Percentiles rank a stretch among this genome's conserved stretches.
phyloP scores from a whole-genome alignment of 768 basidiomycete genomes.

The Pleurotus tuoliensis region DNA sequence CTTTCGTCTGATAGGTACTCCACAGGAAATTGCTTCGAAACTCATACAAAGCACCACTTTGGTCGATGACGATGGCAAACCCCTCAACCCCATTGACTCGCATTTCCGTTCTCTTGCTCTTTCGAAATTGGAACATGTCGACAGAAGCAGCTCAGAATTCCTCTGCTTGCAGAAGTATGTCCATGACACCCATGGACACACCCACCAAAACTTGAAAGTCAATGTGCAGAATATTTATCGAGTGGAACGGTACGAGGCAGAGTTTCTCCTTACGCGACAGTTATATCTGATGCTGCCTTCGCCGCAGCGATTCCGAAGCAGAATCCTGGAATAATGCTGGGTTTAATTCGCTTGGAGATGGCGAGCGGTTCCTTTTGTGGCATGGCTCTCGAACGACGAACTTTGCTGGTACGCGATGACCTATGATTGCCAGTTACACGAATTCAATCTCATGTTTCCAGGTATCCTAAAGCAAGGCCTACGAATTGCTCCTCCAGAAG shows the following conservation, averaged over 20 bases:
- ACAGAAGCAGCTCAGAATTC: constrained; percentile 39
- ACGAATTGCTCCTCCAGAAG: constrained; percentile 64
- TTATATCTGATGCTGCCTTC: too few relatives aligned
- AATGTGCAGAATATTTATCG: constrained; percentile 45
- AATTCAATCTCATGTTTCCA: constrained; percentile 10
- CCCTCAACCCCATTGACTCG: constrained; percentile 53
- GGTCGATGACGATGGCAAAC: constrained; percentile 40
- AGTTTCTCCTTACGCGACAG: too few relatives aligned
- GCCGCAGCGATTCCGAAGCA: constrained; percentile 21
- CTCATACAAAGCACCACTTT: constrained; percentile 38
- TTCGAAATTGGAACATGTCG: constrained; percentile 46
- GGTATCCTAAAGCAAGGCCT: constrained; percentile 61
- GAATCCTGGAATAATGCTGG: constrained; percentile 43
- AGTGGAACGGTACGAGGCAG: constrained; percentile 41
- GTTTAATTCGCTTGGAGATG: constrained; percentile 36
- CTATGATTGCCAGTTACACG: neutral
- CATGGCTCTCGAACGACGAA: constrained; percentile 63
- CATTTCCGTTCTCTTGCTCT: constrained; percentile 51
- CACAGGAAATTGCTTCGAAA: constrained; percentile 54
- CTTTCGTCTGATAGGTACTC: neutral
- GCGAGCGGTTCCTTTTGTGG: constrained; percentile 57
- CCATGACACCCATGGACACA: constrained; percentile 52
- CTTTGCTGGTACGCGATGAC: constrained; percentile 42
- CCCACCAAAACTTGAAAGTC: constrained; percentile 44
- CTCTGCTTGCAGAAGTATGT: constrained; percentile 42